Percentiles rank a stretch among this genome's conserved stretches.
Evolutionary conservation across 805 yeast species (phyloP).

Genomic region (Cyberlindnera lachancei): DNA sequence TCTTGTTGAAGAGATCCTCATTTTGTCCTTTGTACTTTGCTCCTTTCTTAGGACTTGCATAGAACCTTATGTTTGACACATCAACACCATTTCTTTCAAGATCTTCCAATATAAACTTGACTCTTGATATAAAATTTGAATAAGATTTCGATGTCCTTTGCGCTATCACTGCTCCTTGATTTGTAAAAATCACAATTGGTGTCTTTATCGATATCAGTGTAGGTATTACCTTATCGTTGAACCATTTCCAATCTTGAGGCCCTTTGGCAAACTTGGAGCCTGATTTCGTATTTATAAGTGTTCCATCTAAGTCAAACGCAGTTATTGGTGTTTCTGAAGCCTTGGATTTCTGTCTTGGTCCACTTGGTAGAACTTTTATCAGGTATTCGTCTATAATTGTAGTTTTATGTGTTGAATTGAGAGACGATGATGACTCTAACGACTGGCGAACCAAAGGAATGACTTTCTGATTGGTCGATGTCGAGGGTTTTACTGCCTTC

Average conservation of each 20-base stretch:
- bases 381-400: conserved; percentile 33
- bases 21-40: conserved; percentile 16
- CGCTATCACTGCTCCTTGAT: conserved; percentile 68
- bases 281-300: conserved; percentile 60
- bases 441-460: too few relatives aligned
- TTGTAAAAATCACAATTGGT: conserved; percentile 65
- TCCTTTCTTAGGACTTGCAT: conserved; percentile 58
- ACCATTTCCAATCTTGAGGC: conserved; percentile 71
- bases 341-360: conserved; percentile 1
- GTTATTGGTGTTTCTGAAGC: conserved; percentile 31
- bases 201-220: conserved; percentile 4
- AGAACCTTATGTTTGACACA: conserved; percentile 34
- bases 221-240: conserved; percentile 28
- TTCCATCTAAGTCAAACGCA: conserved; percentile 82
- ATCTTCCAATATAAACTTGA: conserved; percentile 31
- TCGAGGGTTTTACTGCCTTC: conserved; percentile 1
- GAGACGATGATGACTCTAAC: too few relatives aligned
- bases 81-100: conserved; percentile 21
- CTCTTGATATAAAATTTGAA: conserved; percentile 32
- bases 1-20: conserved; percentile 19
- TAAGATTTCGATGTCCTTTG: conserved; percentile 28
- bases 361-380: conserved; percentile 33
- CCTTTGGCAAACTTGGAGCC: conserved; percentile 50
- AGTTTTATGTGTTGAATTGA: conserved; percentile 22
- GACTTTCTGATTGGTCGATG: too few relatives aligned